A percentile compares a stretch with the other conserved stretches of the same genome.
Conservation (phyloP, 306 rosid species). For the Rosa lucieae region DNA sequence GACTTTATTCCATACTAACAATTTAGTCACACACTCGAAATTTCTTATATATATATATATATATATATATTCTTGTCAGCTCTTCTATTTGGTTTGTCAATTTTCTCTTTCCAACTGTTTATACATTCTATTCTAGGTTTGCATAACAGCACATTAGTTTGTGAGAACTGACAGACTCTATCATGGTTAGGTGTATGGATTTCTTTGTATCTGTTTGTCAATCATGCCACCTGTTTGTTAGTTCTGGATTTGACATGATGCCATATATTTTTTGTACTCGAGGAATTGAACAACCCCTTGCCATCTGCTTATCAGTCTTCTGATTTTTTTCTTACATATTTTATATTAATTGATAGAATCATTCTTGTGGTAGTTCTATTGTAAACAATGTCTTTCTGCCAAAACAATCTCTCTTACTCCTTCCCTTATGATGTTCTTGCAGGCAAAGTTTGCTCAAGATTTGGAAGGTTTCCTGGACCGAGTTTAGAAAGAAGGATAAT, state of each 20-base stretch:
- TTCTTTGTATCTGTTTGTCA: neutral
- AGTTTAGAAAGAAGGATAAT: conserved; percentile 8
- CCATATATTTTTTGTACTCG: neutral
- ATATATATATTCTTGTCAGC: neutral
- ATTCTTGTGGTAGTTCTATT: neutral
- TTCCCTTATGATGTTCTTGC: conserved; percentile 28
- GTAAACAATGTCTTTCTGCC: neutral
- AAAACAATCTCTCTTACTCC: neutral
- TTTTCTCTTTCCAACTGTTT: neutral
- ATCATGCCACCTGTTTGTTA: neutral
- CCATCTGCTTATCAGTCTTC: neutral
- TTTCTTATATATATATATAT: too few species aligned
- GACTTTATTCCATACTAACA: neutral
- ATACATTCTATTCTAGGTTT: neutral
- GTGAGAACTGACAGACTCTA: neutral
- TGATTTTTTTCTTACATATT: too few species aligned
- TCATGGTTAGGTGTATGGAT: neutral
- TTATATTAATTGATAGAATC: neutral
- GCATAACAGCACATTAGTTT: neutral
- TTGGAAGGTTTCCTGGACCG: conserved; percentile 67
- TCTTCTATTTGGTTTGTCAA: neutral
- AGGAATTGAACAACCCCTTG: neutral
- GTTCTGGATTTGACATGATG: neutral
- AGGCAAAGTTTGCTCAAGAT: conserved; percentile 58
- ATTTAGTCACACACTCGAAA: neutral